Evolutionary conservation across 345 rosid genomes (phyloP), one percentile per base, ranked within the genome.

Genomic region (Sisymbrium altissimum): DNA sequence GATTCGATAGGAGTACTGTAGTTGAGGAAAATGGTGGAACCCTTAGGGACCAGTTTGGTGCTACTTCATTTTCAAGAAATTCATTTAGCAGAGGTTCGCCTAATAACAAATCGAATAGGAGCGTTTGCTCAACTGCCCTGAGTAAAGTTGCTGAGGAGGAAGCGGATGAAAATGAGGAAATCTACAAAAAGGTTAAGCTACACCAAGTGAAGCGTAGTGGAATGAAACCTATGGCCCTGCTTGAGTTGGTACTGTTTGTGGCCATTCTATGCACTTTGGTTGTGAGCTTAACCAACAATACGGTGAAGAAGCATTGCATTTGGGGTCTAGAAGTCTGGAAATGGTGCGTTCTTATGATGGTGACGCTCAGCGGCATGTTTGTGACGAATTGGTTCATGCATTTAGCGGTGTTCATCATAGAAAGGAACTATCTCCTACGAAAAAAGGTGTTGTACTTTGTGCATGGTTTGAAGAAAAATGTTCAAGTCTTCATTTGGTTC

Each of bases 401-500:
- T 72, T 55, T 93, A 0, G 71, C 81, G 33, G 94, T 93, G 41
- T 93, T 89, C 80, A 33, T 93, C 76, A 93, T 91, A 13, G 98
- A 91, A 80, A 81, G 55, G 52, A 91, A 88, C 81, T 93, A 86
- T 65, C 81, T 93, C 38, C 81, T 93, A 1, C 71, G 72, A 66
- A 93, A 85, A 77, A 93, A 89, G 59, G 97, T 91, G 6, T 86
- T 93, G 56, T 93, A 93, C 64, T 93, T 93, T 70, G 98, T 93
- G 52, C 89, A 91, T 65, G 98, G 98, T n/a, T 81, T 93, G 80
- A 93, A 89, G 84, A 83, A 88, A 81, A 91, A 86, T 36, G 89
- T 86, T 64, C 94, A 88, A 79, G 94, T 86, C 61, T 86, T 88
- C 72, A 81, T 87, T 50, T 93, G 98, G 98, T 70, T 93, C 46